Base-by-base conservation (phyloP, 2,329 filamentous ascomycete genomes). In the Pseudogymnoascus sp. region DNA sequence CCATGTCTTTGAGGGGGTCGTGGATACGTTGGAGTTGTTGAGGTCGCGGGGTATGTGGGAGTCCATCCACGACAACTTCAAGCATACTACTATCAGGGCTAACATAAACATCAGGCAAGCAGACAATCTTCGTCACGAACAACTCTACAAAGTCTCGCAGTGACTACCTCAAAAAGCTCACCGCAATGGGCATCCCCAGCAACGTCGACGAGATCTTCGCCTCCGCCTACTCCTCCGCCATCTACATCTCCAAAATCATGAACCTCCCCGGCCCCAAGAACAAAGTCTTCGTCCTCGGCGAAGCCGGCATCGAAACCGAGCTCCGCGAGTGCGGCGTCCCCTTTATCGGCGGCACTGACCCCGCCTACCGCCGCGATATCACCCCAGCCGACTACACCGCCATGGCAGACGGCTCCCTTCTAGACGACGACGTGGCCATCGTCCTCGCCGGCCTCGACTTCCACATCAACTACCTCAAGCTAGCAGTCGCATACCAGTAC, bases 71-170 rank as follows among this genome's bases (percentile, higher is more conserved):
- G 16, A 35, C 59, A 18, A 21, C n/a, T 28, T 25, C 31, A 23
- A 18, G 50, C n/a, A 37, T 14, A 33, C 18, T 18, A 56, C 28
- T 16, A 60, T 59, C 28, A 35, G 42, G 59, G 37, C 62, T 66
- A 40, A 68, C 21, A 66, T 16, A 12, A 21, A 4, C 62, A 56
- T 28, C 62, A 94, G 92, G 91, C 73, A 99, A 99, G 77, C 88
- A 88, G 73, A 83, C 94, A 35, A 87, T 99, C 62, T 99, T 99
- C 73, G 94, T 99, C 61, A 99, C 94, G 42, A 99, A 99, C 79
- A 99, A 99, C 79, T 97, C 92, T 72, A 97, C 94, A 63, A 99
- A 99, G 75, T 96, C 93, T 10, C 89, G 94, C 63, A 80, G 84
- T 60, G 92, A 97, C 74, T 99, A 99, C 77, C 88, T 89, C 75